phyloP scores from a whole-genome alignment of 345 rosid species.

The Salix koriyanagi region DNA sequence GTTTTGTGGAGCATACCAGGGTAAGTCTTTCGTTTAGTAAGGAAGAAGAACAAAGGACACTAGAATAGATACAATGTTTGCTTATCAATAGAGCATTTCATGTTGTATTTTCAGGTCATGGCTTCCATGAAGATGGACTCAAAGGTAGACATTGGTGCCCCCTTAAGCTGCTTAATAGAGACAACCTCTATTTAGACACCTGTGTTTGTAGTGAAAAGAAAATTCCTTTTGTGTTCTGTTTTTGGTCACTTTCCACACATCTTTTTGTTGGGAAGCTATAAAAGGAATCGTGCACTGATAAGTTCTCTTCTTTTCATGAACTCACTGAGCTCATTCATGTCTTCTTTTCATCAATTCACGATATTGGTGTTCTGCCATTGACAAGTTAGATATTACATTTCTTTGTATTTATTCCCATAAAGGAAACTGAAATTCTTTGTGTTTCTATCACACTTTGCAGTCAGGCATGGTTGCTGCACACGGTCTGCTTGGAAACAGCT shows the following conservation, averaged over 20 bases:
- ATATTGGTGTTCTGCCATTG: not conserved
- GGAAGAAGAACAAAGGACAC: not conserved
- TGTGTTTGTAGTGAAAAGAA: not conserved
- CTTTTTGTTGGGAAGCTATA: not conserved
- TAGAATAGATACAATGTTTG: not conserved
- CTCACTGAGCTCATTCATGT: not conserved
- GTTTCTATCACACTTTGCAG: constrained; percentile 28
- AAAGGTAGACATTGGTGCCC: constrained; percentile 42
- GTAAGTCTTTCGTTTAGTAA: constrained; percentile 27
- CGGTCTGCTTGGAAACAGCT: constrained; percentile 48
- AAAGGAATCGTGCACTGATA: not conserved
- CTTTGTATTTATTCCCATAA: not conserved
- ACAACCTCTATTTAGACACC: not conserved
- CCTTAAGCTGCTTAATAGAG: not conserved
- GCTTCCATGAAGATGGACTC: constrained; percentile 95
- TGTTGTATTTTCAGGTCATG: constrained; percentile 61
- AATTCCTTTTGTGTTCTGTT: not conserved
- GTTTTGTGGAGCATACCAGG: constrained; percentile 94
- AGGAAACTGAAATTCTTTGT: not conserved
- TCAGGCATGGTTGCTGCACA: constrained; percentile 74
- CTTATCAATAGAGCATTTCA: constrained; percentile 1
- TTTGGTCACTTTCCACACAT: not conserved
- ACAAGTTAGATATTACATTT: not conserved
- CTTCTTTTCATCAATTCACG: not conserved
- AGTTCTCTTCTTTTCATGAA: too few relatives aligned